phyloP scores from a whole-genome alignment of 345 rosid genomes.

The Aquilaria sinensis region DNA sequence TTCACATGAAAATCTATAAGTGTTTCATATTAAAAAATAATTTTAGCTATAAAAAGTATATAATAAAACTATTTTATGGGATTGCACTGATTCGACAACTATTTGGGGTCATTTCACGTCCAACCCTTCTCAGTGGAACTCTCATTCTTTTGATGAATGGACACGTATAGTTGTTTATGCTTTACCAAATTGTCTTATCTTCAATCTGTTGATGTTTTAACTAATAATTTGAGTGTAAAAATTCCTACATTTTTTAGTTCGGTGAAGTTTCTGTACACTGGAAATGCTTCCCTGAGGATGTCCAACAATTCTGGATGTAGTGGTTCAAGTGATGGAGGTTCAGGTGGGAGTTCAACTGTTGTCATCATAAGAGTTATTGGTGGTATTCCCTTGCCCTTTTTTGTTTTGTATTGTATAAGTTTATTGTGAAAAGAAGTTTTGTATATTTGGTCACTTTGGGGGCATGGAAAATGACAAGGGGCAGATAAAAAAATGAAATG shows the following conservation, averaged over 20 bases:
- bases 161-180: background rate
- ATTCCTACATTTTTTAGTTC: constrained; percentile 32
- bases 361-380: constrained; percentile 41
- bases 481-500: constrained; percentile 28
- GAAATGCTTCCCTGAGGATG: constrained; percentile 44
- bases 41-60: too few relatives aligned
- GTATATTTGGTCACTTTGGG: constrained; percentile 32
- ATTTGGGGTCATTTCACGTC: too few relatives aligned
- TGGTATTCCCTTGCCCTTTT: constrained; percentile 35
- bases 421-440: constrained; percentile 28
- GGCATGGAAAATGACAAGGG: constrained; percentile 38
- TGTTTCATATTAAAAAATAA: too few relatives aligned
- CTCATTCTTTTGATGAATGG: too few relatives aligned
- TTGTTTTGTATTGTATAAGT: constrained; percentile 44
- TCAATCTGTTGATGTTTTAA: constrained; percentile 49
- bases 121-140: too few relatives aligned
- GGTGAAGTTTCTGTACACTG: constrained; percentile 37
- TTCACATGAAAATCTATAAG: too few relatives aligned
- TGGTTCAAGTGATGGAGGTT: constrained; percentile 16
- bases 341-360: constrained; percentile 19
- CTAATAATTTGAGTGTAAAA: constrained; percentile 59
- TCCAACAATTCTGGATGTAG: constrained; percentile 12
- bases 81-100: too few relatives aligned
- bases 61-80: too few relatives aligned
- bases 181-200: constrained; percentile 43